Conservation (phyloP, 2,329 filamentous ascomycete genomes). For the Phoma sp. region DNA sequence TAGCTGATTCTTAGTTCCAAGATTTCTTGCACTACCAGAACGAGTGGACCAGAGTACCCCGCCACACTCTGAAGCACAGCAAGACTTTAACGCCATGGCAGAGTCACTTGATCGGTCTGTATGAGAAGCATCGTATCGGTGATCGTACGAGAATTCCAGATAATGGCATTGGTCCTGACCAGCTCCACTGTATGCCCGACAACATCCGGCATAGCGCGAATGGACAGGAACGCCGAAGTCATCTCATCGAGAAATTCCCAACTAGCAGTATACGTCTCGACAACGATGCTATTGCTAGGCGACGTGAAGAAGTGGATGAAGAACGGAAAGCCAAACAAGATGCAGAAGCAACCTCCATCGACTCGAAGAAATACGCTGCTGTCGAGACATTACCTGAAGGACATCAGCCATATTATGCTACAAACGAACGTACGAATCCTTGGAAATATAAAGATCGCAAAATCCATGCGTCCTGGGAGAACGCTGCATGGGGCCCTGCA, state of each 20-base stretch:
- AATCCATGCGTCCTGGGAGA: slow-evolving; percentile 2
- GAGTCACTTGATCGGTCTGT: not conserved
- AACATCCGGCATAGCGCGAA: not conserved
- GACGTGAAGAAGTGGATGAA: not conserved
- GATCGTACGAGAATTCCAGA: not conserved
- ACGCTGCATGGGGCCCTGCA: not conserved
- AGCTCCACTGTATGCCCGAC: slow-evolving; percentile 1
- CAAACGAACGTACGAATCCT: not conserved
- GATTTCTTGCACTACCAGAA: slow-evolving; percentile 4
- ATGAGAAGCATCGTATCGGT: not conserved
- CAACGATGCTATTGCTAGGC: not conserved
- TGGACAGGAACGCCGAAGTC: not conserved
- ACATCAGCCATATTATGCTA: not conserved
- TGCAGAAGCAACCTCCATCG: not conserved
- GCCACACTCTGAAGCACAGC: too few relatives aligned
- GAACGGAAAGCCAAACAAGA: not conserved
- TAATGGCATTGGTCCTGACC: not conserved
- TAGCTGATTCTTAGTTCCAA: not conserved
- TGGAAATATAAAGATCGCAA: not conserved
- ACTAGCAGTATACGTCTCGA: not conserved
- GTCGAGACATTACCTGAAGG: not conserved
- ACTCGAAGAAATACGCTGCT: not conserved
- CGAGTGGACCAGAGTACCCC: not conserved
- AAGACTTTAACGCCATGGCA: not conserved
- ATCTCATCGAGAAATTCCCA: not conserved